These are phyloP conservation scores for Diversispora epigaea DNA, from an alignment of 192 early-diverging fungal species.

Conservation along the genomic window DNA sequence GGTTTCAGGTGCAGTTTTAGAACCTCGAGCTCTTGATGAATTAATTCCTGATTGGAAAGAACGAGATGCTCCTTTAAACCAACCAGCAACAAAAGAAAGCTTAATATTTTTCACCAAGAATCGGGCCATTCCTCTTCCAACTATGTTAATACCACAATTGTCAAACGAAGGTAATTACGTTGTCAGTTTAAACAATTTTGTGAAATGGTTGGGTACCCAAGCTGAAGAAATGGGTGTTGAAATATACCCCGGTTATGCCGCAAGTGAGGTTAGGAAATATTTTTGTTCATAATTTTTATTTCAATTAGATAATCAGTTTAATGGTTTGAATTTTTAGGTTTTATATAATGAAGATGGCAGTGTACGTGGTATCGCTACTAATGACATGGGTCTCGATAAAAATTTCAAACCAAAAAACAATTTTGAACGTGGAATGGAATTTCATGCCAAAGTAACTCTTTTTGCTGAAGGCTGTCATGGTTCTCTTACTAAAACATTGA, in stretches of 20 bases:
- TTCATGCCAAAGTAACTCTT: slow-evolving; percentile 89
- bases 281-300: neutral
- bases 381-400: slow-evolving; percentile 92
- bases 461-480: slow-evolving; percentile 99
- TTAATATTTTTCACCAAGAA: slow-evolving; percentile 84
- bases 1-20: slow-evolving; percentile 92
- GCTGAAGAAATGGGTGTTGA: slow-evolving; percentile 96
- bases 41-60: slow-evolving; percentile 98
- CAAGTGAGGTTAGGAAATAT: slow-evolving; percentile 65
- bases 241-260: slow-evolving; percentile 90
- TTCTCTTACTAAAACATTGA: slow-evolving; percentile 86
- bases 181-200: slow-evolving; percentile 90
- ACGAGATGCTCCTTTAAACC: slow-evolving; percentile 87
- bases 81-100: slow-evolving; percentile 77
- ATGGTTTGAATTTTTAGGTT: slow-evolving; percentile 42
- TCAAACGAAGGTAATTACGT: slow-evolving; percentile 97
- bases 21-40: slow-evolving; percentile 89
- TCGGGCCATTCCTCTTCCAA: slow-evolving; percentile 75
- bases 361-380: slow-evolving; percentile 89
- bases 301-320: neutral
- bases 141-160: slow-evolving; percentile 87
- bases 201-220: slow-evolving; percentile 93
- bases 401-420: slow-evolving; percentile 84
- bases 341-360: slow-evolving; percentile 90
- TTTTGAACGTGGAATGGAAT: slow-evolving; percentile 93